Evolutionary conservation across 2,329 filamentous ascomycete genomes (phyloP).

Genomic region (Colletotrichum coccodes): DNA sequence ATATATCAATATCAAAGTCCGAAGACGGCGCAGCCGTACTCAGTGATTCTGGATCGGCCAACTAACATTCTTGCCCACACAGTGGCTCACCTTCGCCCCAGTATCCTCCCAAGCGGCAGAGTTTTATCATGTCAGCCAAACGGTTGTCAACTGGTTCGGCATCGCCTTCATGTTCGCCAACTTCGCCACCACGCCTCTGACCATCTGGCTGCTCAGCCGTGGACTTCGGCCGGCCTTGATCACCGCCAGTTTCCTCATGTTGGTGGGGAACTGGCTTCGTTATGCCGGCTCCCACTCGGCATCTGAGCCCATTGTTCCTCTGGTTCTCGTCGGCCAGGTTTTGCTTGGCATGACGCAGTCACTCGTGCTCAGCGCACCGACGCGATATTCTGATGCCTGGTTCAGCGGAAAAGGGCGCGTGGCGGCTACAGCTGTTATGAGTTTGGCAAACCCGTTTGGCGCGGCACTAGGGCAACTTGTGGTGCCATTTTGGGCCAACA

Average conservation of each 20-base stretch:
- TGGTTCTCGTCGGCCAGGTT: slow-evolving; percentile 92
- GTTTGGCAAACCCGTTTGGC: slow-evolving; percentile 89
- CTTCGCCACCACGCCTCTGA: slow-evolving; percentile 74
- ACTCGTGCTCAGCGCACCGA: slow-evolving; percentile 89
- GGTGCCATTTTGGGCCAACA: slow-evolving; percentile 78
- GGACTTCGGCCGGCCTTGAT: slow-evolving; percentile 85
- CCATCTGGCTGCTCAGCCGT: slow-evolving; percentile 81
- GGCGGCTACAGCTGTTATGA: slow-evolving; percentile 85
- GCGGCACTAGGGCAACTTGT: slow-evolving; percentile 90
- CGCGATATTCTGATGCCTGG: slow-evolving; percentile 93
- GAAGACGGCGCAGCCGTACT: too few relatives aligned
- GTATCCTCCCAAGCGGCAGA: slow-evolving; percentile 78
- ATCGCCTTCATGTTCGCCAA: slow-evolving; percentile 91
- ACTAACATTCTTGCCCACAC: too few relatives aligned
- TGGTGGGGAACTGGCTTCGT: slow-evolving; percentile 91
- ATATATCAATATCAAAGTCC: too few relatives aligned
- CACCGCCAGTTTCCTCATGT: slow-evolving; percentile 75
- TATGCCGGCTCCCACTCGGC: slow-evolving; percentile 73
- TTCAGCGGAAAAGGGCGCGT: slow-evolving; percentile 88
- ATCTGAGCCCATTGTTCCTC: slow-evolving; percentile 72
- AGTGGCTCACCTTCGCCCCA: slow-evolving; percentile 95
- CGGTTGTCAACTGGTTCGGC: slow-evolving; percentile 90
- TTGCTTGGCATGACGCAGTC: slow-evolving; percentile 90
- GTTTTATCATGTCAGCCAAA: slow-evolving; percentile 81
- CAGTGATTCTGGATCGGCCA: too few relatives aligned